These are phyloP conservation scores for Myxozyma neotropica DNA, from an alignment of 805 yeast genomes.

Conservation along the genomic window DNA sequence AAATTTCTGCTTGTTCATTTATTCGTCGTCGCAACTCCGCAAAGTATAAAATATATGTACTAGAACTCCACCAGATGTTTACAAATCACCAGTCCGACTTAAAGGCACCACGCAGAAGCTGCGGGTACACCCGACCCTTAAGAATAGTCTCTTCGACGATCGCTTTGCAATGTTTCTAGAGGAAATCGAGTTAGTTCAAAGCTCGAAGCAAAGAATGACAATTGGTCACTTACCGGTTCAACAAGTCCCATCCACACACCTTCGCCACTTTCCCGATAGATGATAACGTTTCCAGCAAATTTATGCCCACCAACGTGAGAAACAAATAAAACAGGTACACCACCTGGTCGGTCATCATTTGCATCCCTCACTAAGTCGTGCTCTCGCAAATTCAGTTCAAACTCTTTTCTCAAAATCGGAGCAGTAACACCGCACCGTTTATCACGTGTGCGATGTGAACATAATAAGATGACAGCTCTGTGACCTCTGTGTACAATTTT, in stretches of 20 bases:
- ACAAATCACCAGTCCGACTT: constrained; percentile 42
- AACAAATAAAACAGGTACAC: constrained; percentile 68
- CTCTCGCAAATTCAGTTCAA: constrained; percentile 72
- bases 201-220: not conserved
- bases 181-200: not conserved
- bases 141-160: constrained; percentile 76
- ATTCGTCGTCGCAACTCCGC: too few species aligned
- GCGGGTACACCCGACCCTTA: constrained; percentile 69
- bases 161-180: constrained; percentile 60
- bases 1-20: too few species aligned
- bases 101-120: constrained; percentile 58
- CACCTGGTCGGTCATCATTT: constrained; percentile 74
- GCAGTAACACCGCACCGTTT: constrained; percentile 94
- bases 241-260: constrained; percentile 89
- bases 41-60: too few species aligned
- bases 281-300: constrained; percentile 83
- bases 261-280: constrained; percentile 72
- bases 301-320: constrained; percentile 98
- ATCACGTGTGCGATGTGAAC: constrained; percentile 91
- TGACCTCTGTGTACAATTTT: constrained; percentile 36
- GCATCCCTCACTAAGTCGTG: constrained; percentile 72
- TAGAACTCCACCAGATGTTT: too few species aligned
- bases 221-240: constrained; percentile 51
- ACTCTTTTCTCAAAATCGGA: constrained; percentile 79
- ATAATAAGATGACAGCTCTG: constrained; percentile 62